These are phyloP conservation scores for Fusarium foetens DNA, from an alignment of 2,329 filamentous ascomycete species.

Conservation along the genomic window DNA sequence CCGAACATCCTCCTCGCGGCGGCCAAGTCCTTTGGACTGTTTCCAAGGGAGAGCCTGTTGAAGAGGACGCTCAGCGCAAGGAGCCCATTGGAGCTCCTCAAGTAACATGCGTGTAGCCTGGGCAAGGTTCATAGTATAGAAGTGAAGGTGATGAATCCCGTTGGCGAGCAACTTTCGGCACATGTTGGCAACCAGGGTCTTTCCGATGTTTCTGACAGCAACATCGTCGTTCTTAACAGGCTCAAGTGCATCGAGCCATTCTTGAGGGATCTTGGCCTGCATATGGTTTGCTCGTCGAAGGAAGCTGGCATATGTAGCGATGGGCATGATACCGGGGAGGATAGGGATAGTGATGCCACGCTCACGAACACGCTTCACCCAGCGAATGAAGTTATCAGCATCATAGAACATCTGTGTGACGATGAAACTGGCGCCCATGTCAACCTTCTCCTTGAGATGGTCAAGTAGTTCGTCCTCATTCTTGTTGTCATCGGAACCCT, in stretches of 20 bases:
- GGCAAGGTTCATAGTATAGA: slow-evolving; percentile 99
- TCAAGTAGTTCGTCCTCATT: slow-evolving; percentile 86
- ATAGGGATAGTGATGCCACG: slow-evolving; percentile 87
- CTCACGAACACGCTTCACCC: slow-evolving; percentile 87
- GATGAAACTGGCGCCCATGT: slow-evolving; percentile 91
- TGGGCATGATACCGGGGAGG: slow-evolving; percentile 86
- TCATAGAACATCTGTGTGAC: slow-evolving; percentile 99
- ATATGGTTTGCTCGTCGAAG: slow-evolving; percentile 91
- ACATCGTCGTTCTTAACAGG: slow-evolving; percentile 97
- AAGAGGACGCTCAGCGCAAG: slow-evolving; percentile 78
- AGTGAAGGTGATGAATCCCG: slow-evolving; percentile 90
- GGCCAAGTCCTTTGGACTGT: slow-evolving; percentile 88
- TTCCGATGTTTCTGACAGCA: slow-evolving; percentile 89
- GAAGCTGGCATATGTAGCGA: slow-evolving; percentile 95
- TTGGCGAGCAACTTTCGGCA: slow-evolving; percentile 85
- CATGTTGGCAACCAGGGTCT: slow-evolving; percentile 86
- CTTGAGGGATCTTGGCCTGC: slow-evolving; percentile 81
- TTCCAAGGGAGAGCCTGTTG: slow-evolving; percentile 96
- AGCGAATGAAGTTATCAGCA: slow-evolving; percentile 90
- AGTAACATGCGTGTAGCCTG: slow-evolving; percentile 94
- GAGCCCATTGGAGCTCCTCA: slow-evolving; percentile 86
- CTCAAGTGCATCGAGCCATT: slow-evolving; percentile 85
- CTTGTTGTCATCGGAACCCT: slow-evolving; percentile 93
- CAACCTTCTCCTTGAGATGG: slow-evolving; percentile 96
- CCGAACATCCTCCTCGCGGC: slow-evolving; percentile 92